Percentiles rank a stretch among this genome's conserved stretches.
phyloP scores from a whole-genome alignment of 1,284 basidiomycete genomes.

The Prillingera fragicola region DNA sequence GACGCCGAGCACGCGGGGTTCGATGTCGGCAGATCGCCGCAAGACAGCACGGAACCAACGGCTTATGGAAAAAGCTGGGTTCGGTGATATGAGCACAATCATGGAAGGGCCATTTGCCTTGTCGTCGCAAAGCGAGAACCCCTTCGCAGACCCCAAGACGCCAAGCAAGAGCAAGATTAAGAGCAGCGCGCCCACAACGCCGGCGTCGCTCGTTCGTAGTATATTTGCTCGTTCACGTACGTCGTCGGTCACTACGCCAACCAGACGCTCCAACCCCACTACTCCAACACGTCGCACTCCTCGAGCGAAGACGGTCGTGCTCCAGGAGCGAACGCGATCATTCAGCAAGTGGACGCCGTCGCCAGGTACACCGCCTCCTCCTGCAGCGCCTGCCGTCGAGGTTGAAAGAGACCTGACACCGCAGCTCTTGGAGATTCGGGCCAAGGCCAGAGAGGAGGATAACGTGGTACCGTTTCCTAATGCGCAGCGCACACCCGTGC shows the following conservation, averaged over 20 bases:
- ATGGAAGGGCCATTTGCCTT: constrained; percentile 33
- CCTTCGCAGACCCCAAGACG: constrained; percentile 24
- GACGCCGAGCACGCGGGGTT: constrained; percentile 17
- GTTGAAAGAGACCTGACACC: too few relatives aligned
- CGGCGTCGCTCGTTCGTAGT: constrained; percentile 36
- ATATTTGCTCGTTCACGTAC: constrained; percentile 27
- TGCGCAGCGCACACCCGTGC: constrained; percentile 4
- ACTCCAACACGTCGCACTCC: not conserved
- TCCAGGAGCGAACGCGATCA: constrained; percentile 24
- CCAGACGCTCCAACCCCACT: constrained; percentile 9
- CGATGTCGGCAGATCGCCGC: constrained; percentile 16
- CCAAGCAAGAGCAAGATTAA: constrained; percentile 26
- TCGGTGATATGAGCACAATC: constrained; percentile 41
- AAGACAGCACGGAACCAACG: constrained; percentile 16
- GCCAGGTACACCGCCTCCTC: constrained; percentile 3
- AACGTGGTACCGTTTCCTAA: constrained; percentile 1
- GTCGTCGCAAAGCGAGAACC: constrained; percentile 24
- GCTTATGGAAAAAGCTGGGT: constrained; percentile 34
- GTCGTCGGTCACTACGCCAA: not conserved
- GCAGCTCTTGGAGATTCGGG: constrained; percentile 3
- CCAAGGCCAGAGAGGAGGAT: not conserved
- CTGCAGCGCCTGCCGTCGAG: too few relatives aligned
- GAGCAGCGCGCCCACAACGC: constrained; percentile 14
- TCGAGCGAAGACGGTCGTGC: constrained; percentile 26
- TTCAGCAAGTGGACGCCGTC: constrained; percentile 22